These are phyloP conservation scores for Eucalyptus leucophloia DNA, from an alignment of 345 rosid species.

Conservation along the genomic window DNA sequence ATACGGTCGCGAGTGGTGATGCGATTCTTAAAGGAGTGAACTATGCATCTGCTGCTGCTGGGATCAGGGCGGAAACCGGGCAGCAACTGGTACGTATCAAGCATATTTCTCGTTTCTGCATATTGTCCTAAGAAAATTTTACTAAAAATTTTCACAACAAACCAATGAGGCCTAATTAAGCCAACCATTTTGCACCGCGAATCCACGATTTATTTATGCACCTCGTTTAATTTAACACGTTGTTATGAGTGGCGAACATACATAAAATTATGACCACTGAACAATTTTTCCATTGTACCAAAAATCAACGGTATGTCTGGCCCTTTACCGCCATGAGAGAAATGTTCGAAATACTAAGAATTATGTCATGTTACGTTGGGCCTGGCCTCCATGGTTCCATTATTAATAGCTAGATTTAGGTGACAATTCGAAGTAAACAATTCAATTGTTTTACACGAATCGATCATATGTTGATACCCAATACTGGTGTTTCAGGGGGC, in stretches of 20 bases:
- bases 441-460: neutral
- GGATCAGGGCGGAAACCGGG: constrained; percentile 44
- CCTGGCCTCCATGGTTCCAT: neutral
- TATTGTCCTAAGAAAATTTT: neutral
- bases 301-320: neutral
- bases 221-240: neutral
- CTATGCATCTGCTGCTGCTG: constrained; percentile 41
- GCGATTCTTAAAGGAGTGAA: constrained; percentile 34
- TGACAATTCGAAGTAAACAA: neutral
- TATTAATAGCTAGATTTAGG: neutral
- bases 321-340: neutral
- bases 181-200: neutral
- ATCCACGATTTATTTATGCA: neutral
- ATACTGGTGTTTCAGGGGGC: constrained; percentile 31
- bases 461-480: neutral
- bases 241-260: neutral
- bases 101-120: neutral
- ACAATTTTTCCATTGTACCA: neutral
- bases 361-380: neutral
- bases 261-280: neutral
- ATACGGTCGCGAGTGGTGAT: neutral
- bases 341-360: neutral
- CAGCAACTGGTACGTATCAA: neutral
- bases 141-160: neutral
- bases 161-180: neutral